These are phyloP conservation scores for Fusarium ramigenum DNA, from an alignment of 2,329 filamentous ascomycete genomes.

Conservation along the genomic window DNA sequence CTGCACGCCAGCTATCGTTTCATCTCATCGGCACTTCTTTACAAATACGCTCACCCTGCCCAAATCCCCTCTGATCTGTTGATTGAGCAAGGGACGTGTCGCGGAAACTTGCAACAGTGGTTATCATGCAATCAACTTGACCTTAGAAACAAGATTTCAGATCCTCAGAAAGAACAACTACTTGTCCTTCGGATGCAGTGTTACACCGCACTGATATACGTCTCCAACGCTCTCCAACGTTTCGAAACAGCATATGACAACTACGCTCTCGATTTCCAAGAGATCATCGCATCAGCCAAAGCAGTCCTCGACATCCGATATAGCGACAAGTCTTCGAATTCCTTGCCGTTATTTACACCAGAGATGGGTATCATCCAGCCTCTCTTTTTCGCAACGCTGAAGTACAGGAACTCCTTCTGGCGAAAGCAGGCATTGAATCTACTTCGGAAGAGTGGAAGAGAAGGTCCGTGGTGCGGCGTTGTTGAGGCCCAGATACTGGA, in stretches of 20 bases:
- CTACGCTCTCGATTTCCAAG: slow-evolving; percentile 14
- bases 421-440: slow-evolving; percentile 1
- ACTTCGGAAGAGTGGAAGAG: slow-evolving; percentile 7
- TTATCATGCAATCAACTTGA: background rate
- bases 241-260: slow-evolving; percentile 15
- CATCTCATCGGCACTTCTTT: background rate
- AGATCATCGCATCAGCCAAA: slow-evolving; percentile 16
- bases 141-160: no score
- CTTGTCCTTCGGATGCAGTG: slow-evolving; percentile 21
- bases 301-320: background rate
- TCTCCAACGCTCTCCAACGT: slow-evolving; percentile 7
- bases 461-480: slow-evolving; percentile 25
- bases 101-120: slow-evolving; percentile 14
- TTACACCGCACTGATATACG: slow-evolving; percentile 19
- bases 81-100: slow-evolving; percentile 13
- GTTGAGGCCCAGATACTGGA: background rate
- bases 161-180: no score
- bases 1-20: slow-evolving; percentile 20
- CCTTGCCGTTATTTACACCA: background rate
- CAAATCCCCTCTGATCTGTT: background rate
- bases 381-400: slow-evolving; percentile 2
- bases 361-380: slow-evolving; percentile 32
- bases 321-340: background rate
- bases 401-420: slow-evolving; percentile 18
- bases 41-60: slow-evolving; percentile 1